Conservation (phyloP, 2,329 filamentous ascomycete species). For the Sclerotinia spermophila region DNA sequence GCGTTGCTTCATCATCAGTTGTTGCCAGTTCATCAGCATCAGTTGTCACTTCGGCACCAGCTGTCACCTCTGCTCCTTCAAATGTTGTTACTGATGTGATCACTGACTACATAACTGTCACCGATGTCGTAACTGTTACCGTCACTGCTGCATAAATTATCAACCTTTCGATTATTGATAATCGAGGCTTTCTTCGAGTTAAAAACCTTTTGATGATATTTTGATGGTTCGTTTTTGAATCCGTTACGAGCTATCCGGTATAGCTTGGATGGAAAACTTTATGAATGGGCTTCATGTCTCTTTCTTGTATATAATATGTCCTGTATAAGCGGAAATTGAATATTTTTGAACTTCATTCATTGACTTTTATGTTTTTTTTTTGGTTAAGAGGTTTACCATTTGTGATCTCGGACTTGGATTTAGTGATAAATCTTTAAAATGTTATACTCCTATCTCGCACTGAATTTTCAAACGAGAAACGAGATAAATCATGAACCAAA, state of each 20-base stretch:
- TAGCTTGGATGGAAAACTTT: neutral
- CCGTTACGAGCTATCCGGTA: neutral
- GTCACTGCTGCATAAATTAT: neutral
- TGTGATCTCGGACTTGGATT: neutral
- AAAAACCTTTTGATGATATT: neutral
- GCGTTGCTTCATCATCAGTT: neutral
- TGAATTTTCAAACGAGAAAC: rapidly evolving
- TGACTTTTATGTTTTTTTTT: too few species aligned
- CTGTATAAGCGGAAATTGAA: neutral
- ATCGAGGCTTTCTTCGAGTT: neutral
- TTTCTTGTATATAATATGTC: conserved; percentile 14
- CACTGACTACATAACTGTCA: neutral
- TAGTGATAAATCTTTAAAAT: neutral
- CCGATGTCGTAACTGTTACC: conserved; percentile 12
- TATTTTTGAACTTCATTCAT: neutral
- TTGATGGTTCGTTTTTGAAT: neutral
- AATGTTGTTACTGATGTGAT: neutral
- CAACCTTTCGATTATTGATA: neutral
- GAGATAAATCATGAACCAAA: neutral
- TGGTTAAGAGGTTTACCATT: too few species aligned
- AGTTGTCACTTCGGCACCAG: neutral
- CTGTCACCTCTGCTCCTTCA: neutral
- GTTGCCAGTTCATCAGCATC: neutral
- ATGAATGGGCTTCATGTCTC: neutral
- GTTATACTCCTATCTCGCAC: rapidly evolving